Evolutionary conservation across 2,329 filamentous ascomycete genomes (phyloP), one percentile per base, ranked within the genome.

Genomic region (Stagonosporopsis vannaccii): DNA sequence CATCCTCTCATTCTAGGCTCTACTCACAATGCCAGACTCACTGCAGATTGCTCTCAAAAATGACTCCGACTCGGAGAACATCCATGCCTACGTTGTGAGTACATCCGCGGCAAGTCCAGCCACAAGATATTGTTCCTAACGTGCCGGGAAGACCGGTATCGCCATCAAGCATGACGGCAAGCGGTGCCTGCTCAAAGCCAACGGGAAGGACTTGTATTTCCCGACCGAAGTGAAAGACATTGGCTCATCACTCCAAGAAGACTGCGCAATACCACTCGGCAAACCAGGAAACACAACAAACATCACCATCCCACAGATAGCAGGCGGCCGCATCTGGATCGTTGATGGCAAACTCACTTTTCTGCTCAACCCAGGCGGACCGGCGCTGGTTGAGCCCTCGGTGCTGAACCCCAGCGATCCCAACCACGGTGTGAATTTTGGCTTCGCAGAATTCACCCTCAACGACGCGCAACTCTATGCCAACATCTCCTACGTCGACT

Each of bases 201-300:
- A 56, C 12, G 53, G 53, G 35, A 41, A 46, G 30, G 53, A 56
- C 8, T 23, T 56, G 1, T 56, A 56, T 36, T 56, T 56, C 28
- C 53, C 53, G 12, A 46, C 46, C 9, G 53, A 56, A 41, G 53
- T 56, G 9, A 56, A 56, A 50, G 53, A 56, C 26, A 56, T 56
- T 35, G 53, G 53, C 23, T 51, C 46, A 15, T 36, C 46, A 12
- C 30, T 56, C 5, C 53, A 56, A 33, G 40, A 56, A 43, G 53
- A 56, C 53, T 56, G 53, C 42, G 53, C 53, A 2, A 56, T 56
- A 12, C 41, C 53, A 32, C 41, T 56, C 9, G 53, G 53, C 26
- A 28, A 40, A 23, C 53, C 53, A 20, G 53, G 53, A 35, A 44
- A 51, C 36, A 56, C 53, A 11, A 51, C 46, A 17, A 46, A 39